Conservation (phyloP, 805 yeast species). For the Lachancea meyersii region DNA sequence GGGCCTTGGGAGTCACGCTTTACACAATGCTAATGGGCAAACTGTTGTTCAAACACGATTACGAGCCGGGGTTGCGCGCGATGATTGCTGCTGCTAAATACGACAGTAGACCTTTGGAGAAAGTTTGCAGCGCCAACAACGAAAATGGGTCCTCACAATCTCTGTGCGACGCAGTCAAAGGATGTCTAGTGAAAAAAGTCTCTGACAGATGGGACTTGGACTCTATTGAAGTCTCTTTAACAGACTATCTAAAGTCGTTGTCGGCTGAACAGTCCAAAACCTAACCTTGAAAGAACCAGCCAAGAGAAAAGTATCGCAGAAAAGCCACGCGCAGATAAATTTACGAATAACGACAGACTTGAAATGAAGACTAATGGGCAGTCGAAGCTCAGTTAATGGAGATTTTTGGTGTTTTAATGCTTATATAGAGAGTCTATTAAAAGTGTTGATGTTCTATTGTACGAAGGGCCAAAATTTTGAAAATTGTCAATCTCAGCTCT, state of each 20-base stretch:
- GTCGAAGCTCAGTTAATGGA: no score
- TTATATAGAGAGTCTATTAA: not conserved
- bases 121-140: constrained; percentile 33
- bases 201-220: constrained; percentile 48
- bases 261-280: no score
- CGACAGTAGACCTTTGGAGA: constrained; percentile 41
- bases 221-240: constrained; percentile 22
- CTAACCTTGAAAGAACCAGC: not conserved
- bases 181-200: constrained; percentile 49
- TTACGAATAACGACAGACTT: no score
- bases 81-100: constrained; percentile 64
- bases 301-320: no score
- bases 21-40: constrained; percentile 69
- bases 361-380: no score
- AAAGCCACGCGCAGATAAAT: no score
- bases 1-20: constrained; percentile 83
- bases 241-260: not conserved
- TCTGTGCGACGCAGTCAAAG: constrained; percentile 34
- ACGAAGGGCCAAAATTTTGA: not conserved
- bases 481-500: not conserved
- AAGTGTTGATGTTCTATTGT: constrained; percentile 3
- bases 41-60: constrained; percentile 79
- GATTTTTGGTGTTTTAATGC: not conserved
- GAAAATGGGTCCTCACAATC: constrained; percentile 16
- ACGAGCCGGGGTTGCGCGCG: constrained; percentile 70